Evolutionary conservation across 768 basidiomycete species (phyloP), one percentile per base, ranked within the genome.

Genomic region (Psilocybe sp.): DNA sequence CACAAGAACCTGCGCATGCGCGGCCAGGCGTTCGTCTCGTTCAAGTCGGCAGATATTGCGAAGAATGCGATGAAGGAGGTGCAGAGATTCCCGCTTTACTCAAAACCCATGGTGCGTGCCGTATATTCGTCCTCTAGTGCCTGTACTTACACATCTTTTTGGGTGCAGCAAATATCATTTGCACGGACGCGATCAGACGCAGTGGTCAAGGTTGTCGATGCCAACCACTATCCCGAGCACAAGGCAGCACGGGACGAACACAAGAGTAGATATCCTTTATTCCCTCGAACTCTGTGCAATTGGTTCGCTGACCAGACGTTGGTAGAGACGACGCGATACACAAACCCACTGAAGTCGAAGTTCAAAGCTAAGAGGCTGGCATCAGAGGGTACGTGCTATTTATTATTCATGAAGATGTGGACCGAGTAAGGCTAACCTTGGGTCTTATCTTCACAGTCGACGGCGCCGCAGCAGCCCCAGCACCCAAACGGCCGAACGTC

Each of bases 11-110:
- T 99, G 52, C 85, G 97, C 35, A 99, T 99, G 97, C 80, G 97
- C 35, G 97, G 97, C 13, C 97, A 99, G 71, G 97, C 97, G 3
- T 99, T 99, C 64, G 92, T 99, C 34, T 92, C 91, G 34, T 97
- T 99, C 67, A 78, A 78, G 49, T 84, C 84, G 32, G 75, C 84
- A 46, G 92, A 98, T 50, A 80, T 81, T 50, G 97, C 97, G 33
- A 76, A 79, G 61, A 89, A 86, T 67, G 96, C 96, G 6, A 76
- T 90, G 80, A 92, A 82, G 74, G 97, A 99, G 67, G 93, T 98
- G 36, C 79, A 85, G 52, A 83, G 92, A 34, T 98, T 99, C 66
- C 97, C 97, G 13, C 66, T 99, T 42, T 98, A 98, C 61, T 91
- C 91, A 4, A 96, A 96, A 66, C 92, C 97, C 1, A 95, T 99